These are phyloP conservation scores for Plenodomus lindquistii DNA, from an alignment of 2,329 filamentous ascomycete genomes.

Conservation along the genomic window DNA sequence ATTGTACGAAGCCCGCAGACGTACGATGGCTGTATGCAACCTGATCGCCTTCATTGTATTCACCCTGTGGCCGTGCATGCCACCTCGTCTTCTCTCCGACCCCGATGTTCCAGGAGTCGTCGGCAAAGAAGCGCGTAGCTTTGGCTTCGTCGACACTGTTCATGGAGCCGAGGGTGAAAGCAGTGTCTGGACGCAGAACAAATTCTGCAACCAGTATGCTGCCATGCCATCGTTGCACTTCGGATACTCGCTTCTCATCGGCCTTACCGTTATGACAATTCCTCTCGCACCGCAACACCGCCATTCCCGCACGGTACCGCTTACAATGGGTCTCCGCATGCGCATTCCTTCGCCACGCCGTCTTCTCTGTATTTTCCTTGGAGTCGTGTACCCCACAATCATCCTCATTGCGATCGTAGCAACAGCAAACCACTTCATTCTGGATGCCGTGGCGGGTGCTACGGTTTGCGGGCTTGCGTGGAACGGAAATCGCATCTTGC, in stretches of 20 bases:
- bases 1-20: slow-evolving; percentile 60
- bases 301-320: slow-evolving; percentile 43
- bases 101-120: slow-evolving; percentile 57
- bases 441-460: slow-evolving; percentile 71
- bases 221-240: slow-evolving; percentile 79
- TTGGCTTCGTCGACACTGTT: slow-evolving; percentile 63
- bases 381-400: slow-evolving; percentile 65
- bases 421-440: slow-evolving; percentile 73
- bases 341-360: slow-evolving; percentile 57
- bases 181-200: slow-evolving; percentile 73
- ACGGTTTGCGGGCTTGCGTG: slow-evolving; percentile 68
- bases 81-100: slow-evolving; percentile 60
- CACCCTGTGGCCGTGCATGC: slow-evolving; percentile 65
- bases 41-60: slow-evolving; percentile 63
- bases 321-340: slow-evolving; percentile 35
- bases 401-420: slow-evolving; percentile 71
- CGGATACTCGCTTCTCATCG: slow-evolving; percentile 74
- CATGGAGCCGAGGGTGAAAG: slow-evolving; percentile 62
- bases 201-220: slow-evolving; percentile 77
- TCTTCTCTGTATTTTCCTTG: slow-evolving; percentile 53
- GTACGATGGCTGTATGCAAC: slow-evolving; percentile 63
- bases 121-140: slow-evolving; percentile 63
- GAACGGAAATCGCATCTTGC: slow-evolving; percentile 57
- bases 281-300: slow-evolving; percentile 62
- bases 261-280: slow-evolving; percentile 68